These are phyloP conservation scores for Blastosporella zonata DNA, from an alignment of 1,284 basidiomycete species.

Conservation along the genomic window DNA sequence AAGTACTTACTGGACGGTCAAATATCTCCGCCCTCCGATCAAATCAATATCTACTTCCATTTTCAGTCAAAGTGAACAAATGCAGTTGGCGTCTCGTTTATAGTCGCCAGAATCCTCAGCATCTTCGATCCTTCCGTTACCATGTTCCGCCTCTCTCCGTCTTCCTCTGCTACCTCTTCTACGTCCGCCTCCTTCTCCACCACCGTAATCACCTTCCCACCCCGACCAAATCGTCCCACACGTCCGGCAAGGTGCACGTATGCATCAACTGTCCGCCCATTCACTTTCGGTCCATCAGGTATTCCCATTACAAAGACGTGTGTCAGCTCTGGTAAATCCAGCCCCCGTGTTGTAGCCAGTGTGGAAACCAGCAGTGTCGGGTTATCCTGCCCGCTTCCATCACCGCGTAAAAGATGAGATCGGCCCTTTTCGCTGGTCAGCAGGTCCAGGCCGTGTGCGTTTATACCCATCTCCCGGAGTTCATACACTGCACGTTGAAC, in stretches of 20 bases:
- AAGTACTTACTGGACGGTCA: neutral
- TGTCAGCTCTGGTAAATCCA: conserved; percentile 67
- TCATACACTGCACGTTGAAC: conserved; percentile 62
- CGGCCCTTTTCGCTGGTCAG: conserved; percentile 40
- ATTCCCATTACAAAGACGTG: conserved; percentile 74
- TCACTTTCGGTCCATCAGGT: conserved; percentile 44
- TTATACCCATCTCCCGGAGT: conserved; percentile 60
- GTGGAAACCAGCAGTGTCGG: conserved; percentile 69
- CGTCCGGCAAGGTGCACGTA: conserved; percentile 76
- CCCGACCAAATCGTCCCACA: conserved; percentile 66
- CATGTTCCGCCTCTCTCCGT: conserved; percentile 19
- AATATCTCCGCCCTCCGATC: conserved; percentile 9
- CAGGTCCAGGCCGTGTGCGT: conserved; percentile 61
- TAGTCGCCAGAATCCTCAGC: conserved; percentile 42
- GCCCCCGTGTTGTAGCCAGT: conserved; percentile 61
- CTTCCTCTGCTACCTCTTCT: conserved; percentile 6
- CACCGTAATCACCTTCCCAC: conserved; percentile 61
- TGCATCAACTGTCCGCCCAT: conserved; percentile 48
- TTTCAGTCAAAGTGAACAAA: conserved; percentile 48
- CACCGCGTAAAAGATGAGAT: conserved; percentile 37
- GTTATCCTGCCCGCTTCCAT: conserved; percentile 36
- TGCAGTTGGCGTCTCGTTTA: conserved; percentile 36
- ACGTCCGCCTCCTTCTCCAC: conserved; percentile 38
- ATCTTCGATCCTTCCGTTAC: conserved; percentile 42
- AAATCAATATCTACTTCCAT: conserved; percentile 4